Base-by-base conservation (phyloP, 2,329 filamentous ascomycete species). In the Claviceps sp. region DNA sequence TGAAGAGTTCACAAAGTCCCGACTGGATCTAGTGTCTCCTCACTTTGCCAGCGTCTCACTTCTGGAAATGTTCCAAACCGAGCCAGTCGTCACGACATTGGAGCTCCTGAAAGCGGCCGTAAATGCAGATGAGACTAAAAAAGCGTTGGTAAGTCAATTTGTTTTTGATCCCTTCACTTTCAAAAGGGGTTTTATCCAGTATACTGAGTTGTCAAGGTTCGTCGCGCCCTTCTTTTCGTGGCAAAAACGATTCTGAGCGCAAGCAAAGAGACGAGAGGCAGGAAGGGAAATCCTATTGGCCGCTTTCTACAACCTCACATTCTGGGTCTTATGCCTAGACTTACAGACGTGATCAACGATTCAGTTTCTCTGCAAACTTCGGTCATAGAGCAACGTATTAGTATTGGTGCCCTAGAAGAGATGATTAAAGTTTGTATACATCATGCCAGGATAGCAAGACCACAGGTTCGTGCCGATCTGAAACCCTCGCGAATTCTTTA, bases 301-400 rank as follows among this genome's bases (percentile, higher is more conserved):
- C 72, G 78, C 0, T 97, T 95, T 63, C 78, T 97, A 43, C 84
- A 94, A 56, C 78, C 80, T 34, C 85, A 96, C 64, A 82, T 94
- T 37, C 77, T 98, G 6, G 91, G 89, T 5, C 81, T 97, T 51
- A 89, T 96, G 67, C 83, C 88, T 6, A 79, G 84, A 38, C 82
- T 97, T 57, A 88, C 87, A 0, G 83, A 90, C 51, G 71, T 78
- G 9, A 82, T 96, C 54, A 93, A 90, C 60, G 85, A 88, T 62
- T 72, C 75, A 13, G 63, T 68, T 37, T 71, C 72, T 41, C 69
- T 74, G 20, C 74, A 76, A 53, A 78, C 77, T 68, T 57, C 72
- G 69, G 60, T 77, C 63, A 61, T 75, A 47, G 89, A 96, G 63
- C 88, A 89, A 60, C 80, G 79, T 52, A 78, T 85, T 54, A 89